These are phyloP conservation scores for Saccharomyces eubayanus DNA, from an alignment of 805 yeast species.

Conservation along the genomic window DNA sequence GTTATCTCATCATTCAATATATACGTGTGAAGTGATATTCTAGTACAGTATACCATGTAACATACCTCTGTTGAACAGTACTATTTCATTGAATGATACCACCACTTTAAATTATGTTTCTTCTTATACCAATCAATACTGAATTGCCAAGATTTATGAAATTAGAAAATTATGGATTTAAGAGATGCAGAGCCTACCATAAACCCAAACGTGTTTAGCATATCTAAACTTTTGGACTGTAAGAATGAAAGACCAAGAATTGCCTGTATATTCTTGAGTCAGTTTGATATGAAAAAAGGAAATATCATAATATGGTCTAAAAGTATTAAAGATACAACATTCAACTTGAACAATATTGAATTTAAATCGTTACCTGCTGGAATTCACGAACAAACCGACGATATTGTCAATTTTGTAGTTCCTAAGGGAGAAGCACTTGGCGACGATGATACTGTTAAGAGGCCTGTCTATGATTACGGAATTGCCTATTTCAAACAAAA, in stretches of 20 bases:
- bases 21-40: not conserved
- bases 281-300: constrained; percentile 30
- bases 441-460: constrained; percentile 9
- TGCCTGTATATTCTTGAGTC: constrained; percentile 22
- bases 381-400: constrained; percentile 43
- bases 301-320: constrained; percentile 26
- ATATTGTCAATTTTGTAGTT: constrained; percentile 46
- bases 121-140: not conserved
- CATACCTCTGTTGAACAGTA: not conserved
- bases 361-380: constrained; percentile 66
- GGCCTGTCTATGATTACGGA: constrained; percentile 33
- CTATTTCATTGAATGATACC: not conserved
- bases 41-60: not conserved
- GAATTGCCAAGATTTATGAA: not conserved
- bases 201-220: not conserved
- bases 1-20: not conserved
- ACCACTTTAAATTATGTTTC: not conserved
- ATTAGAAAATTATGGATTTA: not conserved
- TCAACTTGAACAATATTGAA: constrained; percentile 42
- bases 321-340: constrained; percentile 7
- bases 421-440: constrained; percentile 20
- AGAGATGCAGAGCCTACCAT: not conserved
- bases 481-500: constrained; percentile 45
- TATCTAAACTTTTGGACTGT: not conserved
- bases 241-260: constrained; percentile 9